Base-by-base conservation (phyloP, 2,329 filamentous ascomycete species). In the Colletotrichum godetiae region DNA sequence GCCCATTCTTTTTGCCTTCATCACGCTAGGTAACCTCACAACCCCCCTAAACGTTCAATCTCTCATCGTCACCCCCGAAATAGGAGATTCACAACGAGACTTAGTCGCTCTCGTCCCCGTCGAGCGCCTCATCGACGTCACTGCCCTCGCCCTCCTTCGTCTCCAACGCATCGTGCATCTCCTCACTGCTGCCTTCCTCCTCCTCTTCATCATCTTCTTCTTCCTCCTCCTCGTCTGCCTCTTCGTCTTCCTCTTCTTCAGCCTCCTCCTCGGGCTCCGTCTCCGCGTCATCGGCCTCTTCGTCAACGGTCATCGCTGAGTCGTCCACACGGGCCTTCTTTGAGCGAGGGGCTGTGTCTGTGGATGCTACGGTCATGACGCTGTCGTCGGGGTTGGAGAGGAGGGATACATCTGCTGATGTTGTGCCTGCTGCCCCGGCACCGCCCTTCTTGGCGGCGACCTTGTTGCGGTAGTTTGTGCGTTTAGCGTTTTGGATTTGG, bases 401-500 rank as follows among this genome's bases (percentile, higher is more conserved):
- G 24, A 58, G n/a, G 27, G 68, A 74, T 6, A 76, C 78, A 75
- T 84, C 84, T 12, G 82, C 79, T 79, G 82, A 84, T 76, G 72
- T 78, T 84, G 87, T 80, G 83, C 86, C 84, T 76, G 68, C 78
- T 84, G 87, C 80, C 83, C 86, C 60, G 80, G 80, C 22, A 76
- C 77, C 53, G 29, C 76, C 84, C 82, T 93, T 94, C 66, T 91
- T 89, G 66, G 91, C 92, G 46, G 91, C 91, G 22, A 92, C 89
- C 78, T 92, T 93, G 77, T 91, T 90, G 65, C 92, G 89, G 83
- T 94, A 94, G 19, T 88, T 90, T 76, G 92, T 94, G 65, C 93
- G 91, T 83, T 95, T 95, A 69, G 92, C 91, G 24, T 92, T 90
- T 80, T 94, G 92, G 70, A 92, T 89, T 75, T 92, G 88, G 79